Percentiles rank a stretch among this genome's conserved stretches.
phyloP scores from a whole-genome alignment of 805 yeast genomes.

The Ascoidea tarda region DNA sequence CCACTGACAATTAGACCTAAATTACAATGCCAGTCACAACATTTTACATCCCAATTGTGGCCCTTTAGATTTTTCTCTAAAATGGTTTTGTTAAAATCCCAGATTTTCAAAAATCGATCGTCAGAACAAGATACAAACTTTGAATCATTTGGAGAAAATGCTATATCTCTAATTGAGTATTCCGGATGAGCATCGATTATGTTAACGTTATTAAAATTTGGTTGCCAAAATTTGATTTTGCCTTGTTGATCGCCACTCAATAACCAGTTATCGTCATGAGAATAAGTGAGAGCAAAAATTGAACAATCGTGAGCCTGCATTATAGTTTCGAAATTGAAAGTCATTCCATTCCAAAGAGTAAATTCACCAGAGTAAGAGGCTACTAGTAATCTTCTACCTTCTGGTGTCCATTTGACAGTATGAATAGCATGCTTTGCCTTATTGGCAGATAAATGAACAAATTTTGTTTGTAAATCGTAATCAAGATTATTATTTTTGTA shows the following conservation, averaged over 20 bases:
- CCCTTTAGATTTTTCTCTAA: conserved; percentile 76
- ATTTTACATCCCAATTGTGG: conserved; percentile 98
- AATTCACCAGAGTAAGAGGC: conserved; percentile 92
- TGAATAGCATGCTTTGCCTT: conserved; percentile 86
- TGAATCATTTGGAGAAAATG: conserved; percentile 81
- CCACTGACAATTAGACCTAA: conserved; percentile 83
- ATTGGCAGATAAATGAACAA: conserved; percentile 82
- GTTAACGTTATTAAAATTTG: conserved; percentile 92
- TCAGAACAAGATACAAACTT: conserved; percentile 92
- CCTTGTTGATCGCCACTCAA: conserved; percentile 92
- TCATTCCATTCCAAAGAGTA: conserved; percentile 92
- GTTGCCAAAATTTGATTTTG: conserved; percentile 89
- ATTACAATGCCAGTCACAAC: conserved; percentile 92
- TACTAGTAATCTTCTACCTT: conserved; percentile 79
- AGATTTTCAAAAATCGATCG: conserved; percentile 78
- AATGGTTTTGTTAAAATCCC: conserved; percentile 84
- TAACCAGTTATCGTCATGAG: conserved; percentile 90
- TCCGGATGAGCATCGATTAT: conserved; percentile 65
- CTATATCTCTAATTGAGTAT: conserved; percentile 62
- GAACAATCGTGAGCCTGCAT: conserved; percentile 98
- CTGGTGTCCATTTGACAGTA: conserved; percentile 93
- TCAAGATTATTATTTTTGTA: conserved; percentile 32
- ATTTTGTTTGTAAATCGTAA: conserved; percentile 60
- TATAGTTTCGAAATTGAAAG: conserved; percentile 90
- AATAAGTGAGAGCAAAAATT: conserved; percentile 63